Evolutionary conservation across 345 rosid genomes (phyloP).

Genomic region (Citrus cavaleriei): DNA sequence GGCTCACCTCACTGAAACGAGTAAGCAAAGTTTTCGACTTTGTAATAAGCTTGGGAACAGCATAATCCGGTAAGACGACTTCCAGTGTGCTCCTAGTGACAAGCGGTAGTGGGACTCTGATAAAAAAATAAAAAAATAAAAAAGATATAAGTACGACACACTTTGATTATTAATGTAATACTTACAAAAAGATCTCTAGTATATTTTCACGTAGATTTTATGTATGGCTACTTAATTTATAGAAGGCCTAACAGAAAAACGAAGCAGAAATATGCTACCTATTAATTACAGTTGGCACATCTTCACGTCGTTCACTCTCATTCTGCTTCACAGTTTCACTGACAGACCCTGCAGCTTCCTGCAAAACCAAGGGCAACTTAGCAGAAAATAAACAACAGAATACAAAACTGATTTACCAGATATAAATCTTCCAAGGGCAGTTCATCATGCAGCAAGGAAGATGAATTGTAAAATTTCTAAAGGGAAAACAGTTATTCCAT

Average conservation of each 20-base stretch:
- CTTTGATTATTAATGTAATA: not conserved
- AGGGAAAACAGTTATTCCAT: not conserved
- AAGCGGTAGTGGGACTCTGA: constrained; percentile 69
- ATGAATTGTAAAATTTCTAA: not conserved
- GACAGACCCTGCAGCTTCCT: constrained; percentile 62
- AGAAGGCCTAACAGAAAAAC: not conserved
- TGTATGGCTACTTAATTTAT: not conserved
- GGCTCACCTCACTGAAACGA: constrained; percentile 90
- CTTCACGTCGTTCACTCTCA: constrained; percentile 75
- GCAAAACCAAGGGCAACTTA: constrained; percentile 17
- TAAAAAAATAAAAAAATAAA: not conserved
- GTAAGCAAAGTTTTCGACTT: constrained; percentile 90
- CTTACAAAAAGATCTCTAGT: not conserved
- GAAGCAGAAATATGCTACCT: constrained; percentile 42
- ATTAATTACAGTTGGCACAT: constrained; percentile 42
- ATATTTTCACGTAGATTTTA: not conserved
- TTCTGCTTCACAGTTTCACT: constrained; percentile 43
- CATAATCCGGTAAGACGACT: constrained; percentile 83
- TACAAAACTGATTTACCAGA: not conserved
- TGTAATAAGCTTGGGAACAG: constrained; percentile 76
- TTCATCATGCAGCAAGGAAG: constrained; percentile 3
- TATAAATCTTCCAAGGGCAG: not conserved
- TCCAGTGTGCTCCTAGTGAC: constrained; percentile 96
- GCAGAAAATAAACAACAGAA: not conserved
- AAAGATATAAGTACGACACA: not conserved